Conservation (phyloP, 2,329 filamentous ascomycete species). For the Claviceps sorghi region DNA sequence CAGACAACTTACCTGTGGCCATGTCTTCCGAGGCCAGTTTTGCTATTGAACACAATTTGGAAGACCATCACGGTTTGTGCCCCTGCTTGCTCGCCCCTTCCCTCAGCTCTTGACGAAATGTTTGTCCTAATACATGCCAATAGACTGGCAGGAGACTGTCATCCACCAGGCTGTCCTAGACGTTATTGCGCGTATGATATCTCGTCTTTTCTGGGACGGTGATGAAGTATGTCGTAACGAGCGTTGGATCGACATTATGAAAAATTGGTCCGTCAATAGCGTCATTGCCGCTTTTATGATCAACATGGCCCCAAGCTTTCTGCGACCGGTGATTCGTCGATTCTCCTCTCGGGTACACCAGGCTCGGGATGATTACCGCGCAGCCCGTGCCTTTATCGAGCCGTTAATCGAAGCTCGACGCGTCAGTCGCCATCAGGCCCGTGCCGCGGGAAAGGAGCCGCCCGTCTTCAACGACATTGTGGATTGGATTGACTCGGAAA, state of each 20-base stretch:
- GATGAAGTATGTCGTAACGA: constrained; percentile 6
- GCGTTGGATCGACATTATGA: constrained; percentile 5
- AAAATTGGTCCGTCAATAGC: constrained; percentile 6
- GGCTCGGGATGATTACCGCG: constrained; percentile 4
- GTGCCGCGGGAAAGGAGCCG: not conserved
- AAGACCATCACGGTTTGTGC: not conserved
- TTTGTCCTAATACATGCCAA: not conserved
- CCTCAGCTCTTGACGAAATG: too few relatives aligned
- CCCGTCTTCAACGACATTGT: constrained; percentile 6
- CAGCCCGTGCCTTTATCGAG: constrained; percentile 6
- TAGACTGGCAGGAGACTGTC: constrained; percentile 5
- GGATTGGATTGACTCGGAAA: constrained; percentile 7
- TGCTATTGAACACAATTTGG: constrained; percentile 5
- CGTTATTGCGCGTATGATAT: constrained; percentile 6
- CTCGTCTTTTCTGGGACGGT: constrained; percentile 7
- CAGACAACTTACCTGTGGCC: constrained; percentile 3
- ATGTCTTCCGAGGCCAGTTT: constrained; percentile 7
- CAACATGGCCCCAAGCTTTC: constrained; percentile 5
- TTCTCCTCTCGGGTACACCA: constrained; percentile 3
- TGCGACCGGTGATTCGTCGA: constrained; percentile 5
- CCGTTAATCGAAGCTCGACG: constrained; percentile 5
- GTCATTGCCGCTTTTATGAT: constrained; percentile 7
- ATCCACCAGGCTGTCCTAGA: constrained; percentile 4
- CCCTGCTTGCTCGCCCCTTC: not conserved
- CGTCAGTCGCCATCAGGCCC: constrained; percentile 1